A percentile compares a stretch with the other conserved stretches of the same genome.
phyloP scores from a whole-genome alignment of 768 basidiomycete species.

The Coprinopsis sp. region DNA sequence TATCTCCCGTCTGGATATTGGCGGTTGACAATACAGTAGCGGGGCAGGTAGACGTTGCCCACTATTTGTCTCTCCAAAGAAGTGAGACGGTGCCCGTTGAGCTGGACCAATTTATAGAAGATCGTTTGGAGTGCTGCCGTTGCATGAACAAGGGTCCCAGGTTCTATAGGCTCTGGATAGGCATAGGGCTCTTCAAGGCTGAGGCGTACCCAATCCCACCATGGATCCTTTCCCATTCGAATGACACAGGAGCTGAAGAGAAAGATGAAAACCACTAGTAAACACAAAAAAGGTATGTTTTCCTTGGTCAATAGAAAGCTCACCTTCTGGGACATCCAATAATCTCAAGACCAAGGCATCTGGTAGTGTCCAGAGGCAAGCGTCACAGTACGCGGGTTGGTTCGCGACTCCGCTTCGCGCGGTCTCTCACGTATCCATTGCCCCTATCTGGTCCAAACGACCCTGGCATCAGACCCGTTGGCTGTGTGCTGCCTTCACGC shows the following conservation, averaged over 20 bases:
- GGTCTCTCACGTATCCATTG: too few species aligned
- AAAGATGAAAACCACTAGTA: not conserved
- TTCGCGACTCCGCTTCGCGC: too few species aligned
- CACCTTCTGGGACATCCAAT: too few species aligned
- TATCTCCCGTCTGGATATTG: slow-evolving; percentile 24
- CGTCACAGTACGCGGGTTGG: too few species aligned
- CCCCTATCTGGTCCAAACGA: too few species aligned
- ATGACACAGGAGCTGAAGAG: not conserved
- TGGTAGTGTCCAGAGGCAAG: too few species aligned
- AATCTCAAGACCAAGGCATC: too few species aligned
- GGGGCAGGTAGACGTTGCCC: slow-evolving; percentile 10
- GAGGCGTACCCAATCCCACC: slow-evolving; percentile 2
- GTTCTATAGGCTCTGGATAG: slow-evolving; percentile 15
- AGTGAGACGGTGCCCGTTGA: slow-evolving; percentile 18
- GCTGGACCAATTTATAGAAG: slow-evolving; percentile 19
- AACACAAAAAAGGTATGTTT: too few species aligned
- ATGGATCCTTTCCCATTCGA: slow-evolving; percentile 4
- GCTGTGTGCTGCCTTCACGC: too few species aligned
- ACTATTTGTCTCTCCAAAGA: slow-evolving; percentile 15
- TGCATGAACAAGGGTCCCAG: slow-evolving; percentile 25
- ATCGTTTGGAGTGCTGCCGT: slow-evolving; percentile 18
- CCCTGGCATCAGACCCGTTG: too few species aligned
- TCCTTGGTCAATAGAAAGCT: too few species aligned
- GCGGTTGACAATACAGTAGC: slow-evolving; percentile 33
- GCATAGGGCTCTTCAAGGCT: slow-evolving; percentile 2